These are phyloP conservation scores for Golubevia pallescens DNA, from an alignment of 1,284 basidiomycete species.

Conservation along the genomic window DNA sequence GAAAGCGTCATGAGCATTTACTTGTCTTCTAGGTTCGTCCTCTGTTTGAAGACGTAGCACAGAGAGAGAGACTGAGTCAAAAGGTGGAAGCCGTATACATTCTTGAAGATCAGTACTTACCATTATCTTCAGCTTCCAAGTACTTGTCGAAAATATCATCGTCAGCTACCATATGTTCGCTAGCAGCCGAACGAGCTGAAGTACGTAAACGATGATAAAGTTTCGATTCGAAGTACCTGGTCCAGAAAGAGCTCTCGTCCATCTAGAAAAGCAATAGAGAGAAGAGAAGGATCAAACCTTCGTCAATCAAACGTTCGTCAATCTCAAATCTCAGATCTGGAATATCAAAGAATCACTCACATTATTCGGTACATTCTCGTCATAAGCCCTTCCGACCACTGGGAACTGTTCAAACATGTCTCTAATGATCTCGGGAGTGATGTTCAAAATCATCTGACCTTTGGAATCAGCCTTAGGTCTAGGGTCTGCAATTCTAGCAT, in stretches of 20 bases:
- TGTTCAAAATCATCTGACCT: conserved; percentile 49
- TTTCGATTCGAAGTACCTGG: conserved; percentile 53
- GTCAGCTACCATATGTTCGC: conserved; percentile 43
- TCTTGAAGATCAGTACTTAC: conserved; percentile 8
- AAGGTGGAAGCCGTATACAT: not conserved
- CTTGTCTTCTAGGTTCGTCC: conserved; percentile 35
- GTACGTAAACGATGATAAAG: conserved; percentile 56
- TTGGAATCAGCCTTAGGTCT: conserved; percentile 46
- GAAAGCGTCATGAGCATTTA: conserved; percentile 49
- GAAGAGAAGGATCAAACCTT: not conserved
- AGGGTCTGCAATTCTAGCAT: conserved; percentile 57
- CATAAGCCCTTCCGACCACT: conserved; percentile 47
- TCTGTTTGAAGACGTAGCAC: conserved; percentile 4
- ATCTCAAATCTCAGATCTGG: not conserved
- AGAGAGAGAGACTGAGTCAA: not conserved
- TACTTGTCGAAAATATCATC: conserved; percentile 57
- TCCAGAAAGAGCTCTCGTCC: conserved; percentile 54
- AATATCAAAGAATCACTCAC: conserved; percentile 6
- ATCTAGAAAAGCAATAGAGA: conserved; percentile 12
- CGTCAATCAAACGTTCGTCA: not conserved
- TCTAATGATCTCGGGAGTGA: conserved; percentile 58
- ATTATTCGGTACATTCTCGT: conserved; percentile 54
- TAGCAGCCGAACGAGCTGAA: conserved; percentile 45
- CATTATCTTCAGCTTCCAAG: conserved; percentile 53
- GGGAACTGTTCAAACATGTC: conserved; percentile 63